Base-by-base conservation (phyloP, 129 eudicot species). In the Lactuca sativa region DNA sequence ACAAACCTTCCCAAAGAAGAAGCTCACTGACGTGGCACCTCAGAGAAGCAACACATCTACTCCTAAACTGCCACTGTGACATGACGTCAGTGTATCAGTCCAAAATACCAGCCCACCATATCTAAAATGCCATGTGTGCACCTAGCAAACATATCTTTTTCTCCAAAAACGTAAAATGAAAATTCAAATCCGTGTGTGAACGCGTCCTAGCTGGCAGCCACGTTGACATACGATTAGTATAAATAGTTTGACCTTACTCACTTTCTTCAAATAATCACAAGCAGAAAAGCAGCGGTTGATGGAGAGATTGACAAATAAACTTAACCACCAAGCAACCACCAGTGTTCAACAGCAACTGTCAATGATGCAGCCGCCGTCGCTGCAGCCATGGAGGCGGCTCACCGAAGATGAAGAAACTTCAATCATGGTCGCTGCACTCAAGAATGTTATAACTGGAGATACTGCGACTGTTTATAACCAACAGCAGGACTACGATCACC, bases 351-450 rank as follows among this genome's bases (percentile, higher is more conserved):
- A 48, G 25, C 55, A 38, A n/a, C 69, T 43, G 21, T 66, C 82
- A 6, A 72, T 4, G 4, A 47, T 47, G 34, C 41, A 41, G 7
- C 56, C 44, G n/a, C n/a, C 67, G 21, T 71, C 53, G 3, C 25
- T 56, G 33, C 59, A 41, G 59, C 76, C 59, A 1, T 64, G 36
- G 13, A 32, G 52, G 33, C 76, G 84, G 13, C 74, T 88, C 9
- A 71, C 85, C 36, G 32, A 30, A 1, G 92, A 89, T 4, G 75
- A 81, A 33, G 96, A 89, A 69, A 66, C 64, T 25, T 73, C 82
- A 0, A 49, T 83, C 59, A 89, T 89, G 74, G 89, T 89, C n/a
- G 77, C 79, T 2, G 85, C 92, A 3, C 60, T 89, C 34, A 67
- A 40, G 37, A 80, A 75, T 53, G 96, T 86, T 3, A 75, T 90